Conservation (phyloP, 2,329 filamentous ascomycete genomes). For the Fusarium veterinarium region DNA sequence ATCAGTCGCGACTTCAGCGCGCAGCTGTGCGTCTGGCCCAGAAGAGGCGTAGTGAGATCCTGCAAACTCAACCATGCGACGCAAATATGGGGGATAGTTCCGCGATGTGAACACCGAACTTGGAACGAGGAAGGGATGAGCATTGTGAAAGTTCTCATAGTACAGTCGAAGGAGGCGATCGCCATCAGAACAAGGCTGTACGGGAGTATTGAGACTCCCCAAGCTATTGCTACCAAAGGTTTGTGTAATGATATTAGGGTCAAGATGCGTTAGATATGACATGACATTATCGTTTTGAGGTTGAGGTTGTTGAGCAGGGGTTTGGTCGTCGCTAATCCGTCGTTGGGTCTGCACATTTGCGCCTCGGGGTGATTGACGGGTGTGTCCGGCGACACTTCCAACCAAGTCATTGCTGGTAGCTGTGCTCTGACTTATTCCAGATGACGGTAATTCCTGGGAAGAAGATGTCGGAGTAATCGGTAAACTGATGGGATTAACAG, state of each 20-base stretch:
- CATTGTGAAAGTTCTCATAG: conserved; percentile 41
- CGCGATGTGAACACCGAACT: conserved; percentile 23
- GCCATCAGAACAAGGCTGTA: conserved; percentile 13
- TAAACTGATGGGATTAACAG: conserved; percentile 7
- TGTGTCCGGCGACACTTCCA: not conserved
- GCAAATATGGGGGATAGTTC: conserved; percentile 19
- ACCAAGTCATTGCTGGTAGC: not conserved
- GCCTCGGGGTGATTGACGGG: not conserved
- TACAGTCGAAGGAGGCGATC: conserved; percentile 34
- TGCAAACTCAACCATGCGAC: conserved; percentile 35
- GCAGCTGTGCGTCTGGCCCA: conserved; percentile 16
- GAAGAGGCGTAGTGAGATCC: conserved; percentile 32
- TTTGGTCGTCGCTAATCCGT: not conserved
- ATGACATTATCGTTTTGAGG: not conserved
- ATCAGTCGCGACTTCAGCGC: conserved; percentile 9
- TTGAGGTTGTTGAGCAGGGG: not conserved
- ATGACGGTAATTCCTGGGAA: conserved; percentile 1
- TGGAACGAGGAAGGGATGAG: conserved; percentile 33
- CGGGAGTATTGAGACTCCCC: not conserved
- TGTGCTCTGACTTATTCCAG: not conserved
- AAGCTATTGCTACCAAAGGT: not conserved
- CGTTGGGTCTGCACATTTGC: not conserved
- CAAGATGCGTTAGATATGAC: conserved; percentile 11
- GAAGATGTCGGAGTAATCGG: conserved; percentile 4
- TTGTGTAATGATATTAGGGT: conserved; percentile 3